These are phyloP conservation scores for Malus sylvestris DNA, from an alignment of 306 rosid species.

Conservation along the genomic window DNA sequence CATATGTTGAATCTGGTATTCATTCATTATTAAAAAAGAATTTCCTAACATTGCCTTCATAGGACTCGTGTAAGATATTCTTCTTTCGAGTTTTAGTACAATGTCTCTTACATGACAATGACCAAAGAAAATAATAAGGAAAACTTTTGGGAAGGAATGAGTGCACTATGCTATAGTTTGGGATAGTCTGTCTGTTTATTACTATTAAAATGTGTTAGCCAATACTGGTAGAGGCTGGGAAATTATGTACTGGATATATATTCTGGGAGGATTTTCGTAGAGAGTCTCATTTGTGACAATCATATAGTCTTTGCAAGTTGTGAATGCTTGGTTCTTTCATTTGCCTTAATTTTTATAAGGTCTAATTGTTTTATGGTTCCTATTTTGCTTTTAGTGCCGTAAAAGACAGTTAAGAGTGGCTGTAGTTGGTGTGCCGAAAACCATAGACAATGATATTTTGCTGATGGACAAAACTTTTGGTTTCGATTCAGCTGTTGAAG, in stretches of 20 bases:
- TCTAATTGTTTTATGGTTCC: not conserved
- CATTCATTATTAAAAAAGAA: not conserved
- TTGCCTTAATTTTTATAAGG: not conserved
- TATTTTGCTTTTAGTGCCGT: conserved; percentile 50
- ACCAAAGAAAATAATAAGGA: not conserved
- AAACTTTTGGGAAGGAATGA: not conserved
- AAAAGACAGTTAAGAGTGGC: conserved; percentile 67
- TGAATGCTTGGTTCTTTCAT: not conserved
- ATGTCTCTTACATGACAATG: not conserved
- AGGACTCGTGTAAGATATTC: not conserved
- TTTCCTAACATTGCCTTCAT: not conserved
- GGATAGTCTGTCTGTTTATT: not conserved
- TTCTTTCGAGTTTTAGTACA: not conserved
- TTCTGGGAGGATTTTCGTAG: not conserved
- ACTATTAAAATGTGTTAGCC: not conserved
- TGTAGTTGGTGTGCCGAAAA: conserved; percentile 93
- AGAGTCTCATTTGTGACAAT: not conserved
- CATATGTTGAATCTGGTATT: conserved; percentile 1
- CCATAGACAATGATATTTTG: conserved; percentile 93
- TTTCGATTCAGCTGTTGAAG: conserved; percentile 99
- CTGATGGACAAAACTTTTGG: conserved; percentile 99
- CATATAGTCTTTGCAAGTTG: not conserved
- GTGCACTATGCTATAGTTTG: not conserved
- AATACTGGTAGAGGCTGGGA: not conserved
- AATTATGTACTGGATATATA: not conserved